Evolutionary conservation across 768 basidiomycete genomes (phyloP).

Genomic region (Multifurca ochricompacta): DNA sequence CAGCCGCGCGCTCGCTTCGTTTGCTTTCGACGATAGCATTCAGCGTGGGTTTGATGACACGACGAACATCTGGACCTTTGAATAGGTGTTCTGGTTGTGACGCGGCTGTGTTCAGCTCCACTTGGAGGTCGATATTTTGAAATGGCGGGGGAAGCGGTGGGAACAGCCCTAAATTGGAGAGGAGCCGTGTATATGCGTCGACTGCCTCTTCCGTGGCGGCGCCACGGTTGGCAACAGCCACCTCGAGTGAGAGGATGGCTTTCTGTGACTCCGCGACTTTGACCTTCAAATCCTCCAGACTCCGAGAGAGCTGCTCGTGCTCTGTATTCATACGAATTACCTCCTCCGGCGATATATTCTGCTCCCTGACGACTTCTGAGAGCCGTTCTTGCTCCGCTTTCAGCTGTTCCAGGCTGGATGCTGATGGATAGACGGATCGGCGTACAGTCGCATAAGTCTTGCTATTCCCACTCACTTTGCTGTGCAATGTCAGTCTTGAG

Average conservation of each 20-base stretch:
- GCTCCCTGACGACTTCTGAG: slow-evolving; percentile 61
- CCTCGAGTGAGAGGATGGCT: slow-evolving; percentile 70
- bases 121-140: slow-evolving; percentile 63
- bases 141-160: slow-evolving; percentile 67
- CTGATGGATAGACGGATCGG: not conserved
- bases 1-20: slow-evolving; percentile 54
- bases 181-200: slow-evolving; percentile 67
- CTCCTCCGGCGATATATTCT: slow-evolving; percentile 89
- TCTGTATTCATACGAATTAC: slow-evolving; percentile 87
- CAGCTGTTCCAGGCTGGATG: slow-evolving; percentile 48
- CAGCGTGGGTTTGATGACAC: slow-evolving; percentile 69
- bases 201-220: slow-evolving; percentile 78
- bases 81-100: slow-evolving; percentile 64
- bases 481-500: slow-evolving; percentile 57
- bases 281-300: slow-evolving; percentile 66
- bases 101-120: slow-evolving; percentile 75
- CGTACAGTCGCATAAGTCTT: not conserved
- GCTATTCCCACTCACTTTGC: slow-evolving; percentile 37
- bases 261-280: slow-evolving; percentile 71
- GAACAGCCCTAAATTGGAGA: slow-evolving; percentile 69
- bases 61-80: slow-evolving; percentile 60
- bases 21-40: slow-evolving; percentile 64
- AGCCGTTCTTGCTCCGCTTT: slow-evolving; percentile 58
- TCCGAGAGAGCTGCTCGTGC: slow-evolving; percentile 67
- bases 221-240: slow-evolving; percentile 70